Evolutionary conservation across 441 rosid genomes (phyloP).

Genomic region (Manihot esculenta): DNA sequence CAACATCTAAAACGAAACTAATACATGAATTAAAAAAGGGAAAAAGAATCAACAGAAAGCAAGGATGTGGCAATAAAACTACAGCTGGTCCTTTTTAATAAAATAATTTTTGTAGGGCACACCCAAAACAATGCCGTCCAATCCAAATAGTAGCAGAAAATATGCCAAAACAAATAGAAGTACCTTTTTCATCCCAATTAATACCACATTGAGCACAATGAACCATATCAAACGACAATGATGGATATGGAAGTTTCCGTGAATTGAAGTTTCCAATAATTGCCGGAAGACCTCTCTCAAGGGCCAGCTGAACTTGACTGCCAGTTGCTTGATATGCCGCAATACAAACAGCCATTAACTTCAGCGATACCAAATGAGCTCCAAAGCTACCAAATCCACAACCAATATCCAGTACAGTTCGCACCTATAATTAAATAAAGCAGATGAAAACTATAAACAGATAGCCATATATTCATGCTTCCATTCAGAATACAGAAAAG

Average conservation of each 20-base stretch:
- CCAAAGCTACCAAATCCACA: slow-evolving; percentile 99
- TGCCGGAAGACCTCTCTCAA: slow-evolving; percentile 98
- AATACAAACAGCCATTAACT: slow-evolving; percentile 81
- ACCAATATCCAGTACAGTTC: slow-evolving; percentile 78
- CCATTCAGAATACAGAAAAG: slow-evolving; percentile 5
- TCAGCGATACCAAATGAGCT: slow-evolving; percentile 79
- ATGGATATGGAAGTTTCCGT: slow-evolving; percentile 84
- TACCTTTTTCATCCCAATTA: slow-evolving; percentile 90
- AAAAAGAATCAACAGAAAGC: background rate
- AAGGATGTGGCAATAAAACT: background rate
- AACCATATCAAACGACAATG: slow-evolving; percentile 88
- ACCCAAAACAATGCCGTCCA: background rate
- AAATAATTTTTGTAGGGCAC: slow-evolving; percentile 1
- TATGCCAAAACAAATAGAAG: slow-evolving; percentile 2
- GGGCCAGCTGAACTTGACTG: slow-evolving; percentile 95
- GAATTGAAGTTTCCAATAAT: slow-evolving; percentile 85
- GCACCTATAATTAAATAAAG: slow-evolving; percentile 51
- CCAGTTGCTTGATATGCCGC: slow-evolving; percentile 93
- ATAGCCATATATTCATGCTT: background rate
- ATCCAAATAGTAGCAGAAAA: too few species aligned
- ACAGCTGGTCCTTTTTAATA: background rate
- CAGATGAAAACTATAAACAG: slow-evolving; percentile 3
- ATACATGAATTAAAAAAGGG: background rate
- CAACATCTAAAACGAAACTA: background rate
- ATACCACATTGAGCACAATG: slow-evolving; percentile 97